These are phyloP conservation scores for Datisca glomerata DNA, from an alignment of 306 rosid genomes.

Conservation along the genomic window DNA sequence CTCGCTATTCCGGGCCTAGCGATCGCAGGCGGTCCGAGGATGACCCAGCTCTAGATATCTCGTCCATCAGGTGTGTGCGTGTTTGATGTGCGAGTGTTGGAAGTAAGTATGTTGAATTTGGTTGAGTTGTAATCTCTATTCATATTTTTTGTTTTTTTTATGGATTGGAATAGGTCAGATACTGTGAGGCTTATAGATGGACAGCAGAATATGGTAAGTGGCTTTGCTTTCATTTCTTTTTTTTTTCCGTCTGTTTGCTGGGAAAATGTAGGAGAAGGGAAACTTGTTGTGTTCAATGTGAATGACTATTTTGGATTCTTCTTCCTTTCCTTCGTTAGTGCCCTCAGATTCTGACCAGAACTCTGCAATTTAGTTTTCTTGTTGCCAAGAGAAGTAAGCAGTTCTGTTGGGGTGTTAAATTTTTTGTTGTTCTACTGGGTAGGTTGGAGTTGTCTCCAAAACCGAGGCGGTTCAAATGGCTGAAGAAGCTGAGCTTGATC, in stretches of 20 bases:
- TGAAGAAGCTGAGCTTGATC: conserved; percentile 69
- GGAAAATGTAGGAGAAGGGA: background rate
- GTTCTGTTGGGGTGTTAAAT: no score
- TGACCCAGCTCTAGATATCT: conserved; percentile 50
- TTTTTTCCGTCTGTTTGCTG: background rate
- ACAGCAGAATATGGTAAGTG: conserved; percentile 83
- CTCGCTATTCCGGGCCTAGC: conserved; percentile 27
- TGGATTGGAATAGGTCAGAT: conserved; percentile 54
- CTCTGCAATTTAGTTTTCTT: no score
- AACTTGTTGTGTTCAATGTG: background rate
- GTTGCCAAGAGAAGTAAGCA: no score
- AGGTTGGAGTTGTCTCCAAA: conserved; percentile 78
- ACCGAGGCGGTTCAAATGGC: conserved; percentile 64
- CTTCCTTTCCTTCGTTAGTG: no score
- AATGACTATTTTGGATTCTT: background rate
- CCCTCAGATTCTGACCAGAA: no score
- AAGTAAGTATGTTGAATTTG: no score
- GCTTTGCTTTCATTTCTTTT: background rate
- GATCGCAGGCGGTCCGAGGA: conserved; percentile 39
- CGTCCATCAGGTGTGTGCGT: conserved; percentile 36
- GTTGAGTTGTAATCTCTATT: no score
- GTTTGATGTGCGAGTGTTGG: background rate
- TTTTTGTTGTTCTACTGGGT: conserved; percentile 15
- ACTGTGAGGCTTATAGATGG: conserved; percentile 80
- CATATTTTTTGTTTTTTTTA: conserved; percentile 10